phyloP scores from a whole-genome alignment of 2,329 filamentous ascomycete species.

The Zarea fungicola region DNA sequence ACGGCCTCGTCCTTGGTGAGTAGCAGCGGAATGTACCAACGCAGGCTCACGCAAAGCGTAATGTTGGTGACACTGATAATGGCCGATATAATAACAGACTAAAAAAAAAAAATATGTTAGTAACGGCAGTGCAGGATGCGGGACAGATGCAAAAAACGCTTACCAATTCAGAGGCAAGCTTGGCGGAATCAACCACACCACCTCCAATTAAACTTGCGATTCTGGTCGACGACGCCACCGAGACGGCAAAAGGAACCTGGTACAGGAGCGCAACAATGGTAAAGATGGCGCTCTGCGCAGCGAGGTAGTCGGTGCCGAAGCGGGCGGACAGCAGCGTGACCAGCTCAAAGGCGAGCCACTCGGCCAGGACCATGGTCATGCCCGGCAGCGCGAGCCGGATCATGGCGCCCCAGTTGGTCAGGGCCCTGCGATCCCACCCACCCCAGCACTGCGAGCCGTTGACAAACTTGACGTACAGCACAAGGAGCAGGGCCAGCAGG shows the following conservation, averaged over 20 bases:
- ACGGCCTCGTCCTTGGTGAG: slow-evolving; percentile 71
- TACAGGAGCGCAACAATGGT: slow-evolving; percentile 77
- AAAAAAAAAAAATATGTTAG: too few relatives aligned
- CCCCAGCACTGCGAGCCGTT: slow-evolving; percentile 78
- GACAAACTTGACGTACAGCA: slow-evolving; percentile 70
- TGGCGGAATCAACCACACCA: slow-evolving; percentile 72
- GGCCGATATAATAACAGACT: slow-evolving; percentile 55
- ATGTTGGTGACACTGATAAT: slow-evolving; percentile 77
- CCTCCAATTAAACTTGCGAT: slow-evolving; percentile 94
- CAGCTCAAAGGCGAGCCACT: slow-evolving; percentile 90
- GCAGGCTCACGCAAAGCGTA: slow-evolving; percentile 59
- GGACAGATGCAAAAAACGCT: slow-evolving; percentile 19
- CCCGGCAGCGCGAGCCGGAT: slow-evolving; percentile 81
- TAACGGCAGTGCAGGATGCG: too few relatives aligned
- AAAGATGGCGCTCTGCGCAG: slow-evolving; percentile 82
- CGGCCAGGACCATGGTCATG: slow-evolving; percentile 88
- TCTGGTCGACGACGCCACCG: slow-evolving; percentile 81
- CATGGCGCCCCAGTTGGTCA: slow-evolving; percentile 76
- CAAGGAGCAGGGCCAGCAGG: slow-evolving; percentile 67
- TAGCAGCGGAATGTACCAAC: slow-evolving; percentile 68
- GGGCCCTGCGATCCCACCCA: slow-evolving; percentile 64
- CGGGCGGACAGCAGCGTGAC: slow-evolving; percentile 77
- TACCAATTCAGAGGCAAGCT: slow-evolving; percentile 70
- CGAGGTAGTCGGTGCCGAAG: slow-evolving; percentile 74
- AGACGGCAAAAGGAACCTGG: slow-evolving; percentile 87